phyloP scores from a whole-genome alignment of 2,329 filamentous ascomycete genomes.

The Arthrinium phaeospermum region DNA sequence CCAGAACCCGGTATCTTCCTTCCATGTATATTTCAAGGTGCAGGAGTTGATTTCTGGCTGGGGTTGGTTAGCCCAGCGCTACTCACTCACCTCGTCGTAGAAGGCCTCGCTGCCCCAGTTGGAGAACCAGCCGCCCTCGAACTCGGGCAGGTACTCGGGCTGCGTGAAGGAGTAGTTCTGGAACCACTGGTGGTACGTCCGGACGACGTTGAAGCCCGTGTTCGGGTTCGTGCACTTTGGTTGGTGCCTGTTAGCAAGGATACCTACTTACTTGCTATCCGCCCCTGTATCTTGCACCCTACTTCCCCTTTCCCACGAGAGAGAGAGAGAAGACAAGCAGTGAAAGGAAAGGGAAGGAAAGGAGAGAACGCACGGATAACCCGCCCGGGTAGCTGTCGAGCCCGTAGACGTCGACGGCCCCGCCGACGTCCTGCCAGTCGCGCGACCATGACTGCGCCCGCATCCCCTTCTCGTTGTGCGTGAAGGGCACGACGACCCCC shows the following conservation, averaged over 20 bases:
- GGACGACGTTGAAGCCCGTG: constrained; percentile 54
- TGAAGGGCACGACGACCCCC: constrained; percentile 55
- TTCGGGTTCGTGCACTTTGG: constrained; percentile 52
- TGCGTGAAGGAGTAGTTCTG: constrained; percentile 60
- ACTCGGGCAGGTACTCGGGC: constrained; percentile 58
- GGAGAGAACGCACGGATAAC: constrained; percentile 31
- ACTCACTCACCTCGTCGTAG: constrained; percentile 55
- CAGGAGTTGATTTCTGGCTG: too few relatives aligned
- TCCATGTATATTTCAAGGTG: too few relatives aligned
- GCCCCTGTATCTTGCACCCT: too few relatives aligned
- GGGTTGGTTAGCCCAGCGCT: too few relatives aligned
- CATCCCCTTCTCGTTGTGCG: constrained; percentile 58
- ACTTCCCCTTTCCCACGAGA: too few relatives aligned
- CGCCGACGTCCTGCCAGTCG: constrained; percentile 61
- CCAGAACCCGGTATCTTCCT: too few relatives aligned
- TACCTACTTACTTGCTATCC: too few relatives aligned
- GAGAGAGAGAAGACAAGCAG: too few relatives aligned
- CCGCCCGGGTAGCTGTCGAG: constrained; percentile 54
- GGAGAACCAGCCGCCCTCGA: constrained; percentile 59
- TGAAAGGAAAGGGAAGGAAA: not conserved
- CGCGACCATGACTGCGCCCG: constrained; percentile 55
- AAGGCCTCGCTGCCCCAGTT: constrained; percentile 56
- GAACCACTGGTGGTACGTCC: constrained; percentile 63
- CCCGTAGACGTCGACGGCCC: constrained; percentile 55
- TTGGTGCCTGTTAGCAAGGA: not conserved